phyloP scores from a whole-genome alignment of 306 rosid species.

The Vachellia pachyceras region DNA sequence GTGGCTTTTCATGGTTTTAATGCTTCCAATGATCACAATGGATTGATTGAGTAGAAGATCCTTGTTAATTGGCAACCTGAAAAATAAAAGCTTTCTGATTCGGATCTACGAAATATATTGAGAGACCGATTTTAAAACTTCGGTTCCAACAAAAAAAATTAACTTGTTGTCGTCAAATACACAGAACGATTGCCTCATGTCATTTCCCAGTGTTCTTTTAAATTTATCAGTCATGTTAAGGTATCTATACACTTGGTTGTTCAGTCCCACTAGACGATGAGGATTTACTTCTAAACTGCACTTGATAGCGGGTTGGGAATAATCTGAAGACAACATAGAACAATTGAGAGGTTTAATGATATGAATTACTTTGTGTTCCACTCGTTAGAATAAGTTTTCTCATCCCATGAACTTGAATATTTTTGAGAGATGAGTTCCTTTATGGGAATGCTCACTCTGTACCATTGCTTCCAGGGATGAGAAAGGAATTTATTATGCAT shows the following conservation, averaged over 20 bases:
- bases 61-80: background rate
- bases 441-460: slow-evolving; percentile 19
- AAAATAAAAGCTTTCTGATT: background rate
- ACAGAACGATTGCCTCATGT: background rate
- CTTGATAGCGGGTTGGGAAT: background rate
- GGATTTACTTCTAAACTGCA: too few species aligned
- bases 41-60: background rate
- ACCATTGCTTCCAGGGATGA: slow-evolving; percentile 67
- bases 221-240: too few species aligned
- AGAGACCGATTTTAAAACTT: background rate
- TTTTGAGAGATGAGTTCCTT: background rate
- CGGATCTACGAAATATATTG: background rate
- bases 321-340: background rate
- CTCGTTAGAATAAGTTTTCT: background rate
- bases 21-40: background rate
- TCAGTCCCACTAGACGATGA: too few species aligned
- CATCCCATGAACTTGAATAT: background rate
- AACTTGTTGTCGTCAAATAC: background rate
- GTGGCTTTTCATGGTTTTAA: background rate
- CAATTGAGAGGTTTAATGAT: background rate
- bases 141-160: background rate
- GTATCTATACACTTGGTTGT: too few species aligned
- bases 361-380: background rate
- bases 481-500: slow-evolving; percentile 84
- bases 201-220: too few species aligned